Evolutionary conservation across 495 filamentous ascomycete genomes (phyloP).

Genomic region (Penicillium psychrofluorescens): DNA sequence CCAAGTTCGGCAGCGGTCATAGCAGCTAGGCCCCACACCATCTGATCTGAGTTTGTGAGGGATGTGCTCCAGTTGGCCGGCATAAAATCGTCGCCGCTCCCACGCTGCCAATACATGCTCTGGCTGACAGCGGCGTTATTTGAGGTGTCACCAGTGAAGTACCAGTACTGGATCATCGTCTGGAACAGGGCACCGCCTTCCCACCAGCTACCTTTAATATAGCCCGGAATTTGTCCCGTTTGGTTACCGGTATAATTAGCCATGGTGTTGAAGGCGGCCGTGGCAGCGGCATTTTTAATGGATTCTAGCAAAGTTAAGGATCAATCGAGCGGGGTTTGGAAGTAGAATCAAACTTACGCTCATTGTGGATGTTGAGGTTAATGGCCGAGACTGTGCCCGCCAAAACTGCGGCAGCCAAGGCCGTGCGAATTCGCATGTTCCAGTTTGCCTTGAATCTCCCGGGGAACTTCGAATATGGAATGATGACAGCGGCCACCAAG

Average conservation of each 20-base stretch:
- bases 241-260: constrained; percentile 55
- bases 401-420: too few relatives aligned
- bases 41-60: constrained; percentile 55
- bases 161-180: constrained; percentile 62
- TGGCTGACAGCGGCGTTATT: constrained; percentile 52
- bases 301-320: constrained; percentile 42
- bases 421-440: too few relatives aligned
- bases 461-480: too few relatives aligned
- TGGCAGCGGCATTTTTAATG: constrained; percentile 50
- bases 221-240: constrained; percentile 51
- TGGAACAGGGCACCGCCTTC: constrained; percentile 64
- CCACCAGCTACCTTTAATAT: constrained; percentile 53
- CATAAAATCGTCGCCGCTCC: constrained; percentile 48
- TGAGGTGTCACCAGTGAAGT: constrained; percentile 52
- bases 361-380: too few relatives aligned
- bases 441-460: too few relatives aligned
- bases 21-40: constrained; percentile 61
- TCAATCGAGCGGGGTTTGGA: too few relatives aligned
- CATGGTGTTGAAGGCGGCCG: constrained; percentile 55
- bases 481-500: too few relatives aligned
- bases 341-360: too few relatives aligned
- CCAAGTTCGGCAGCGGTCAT: constrained; percentile 61
- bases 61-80: constrained; percentile 47
- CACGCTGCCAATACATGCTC: constrained; percentile 55
- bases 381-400: too few relatives aligned